Conservation (phyloP, 2,329 filamentous ascomycete genomes). For the Sporothrix schenckii region DNA sequence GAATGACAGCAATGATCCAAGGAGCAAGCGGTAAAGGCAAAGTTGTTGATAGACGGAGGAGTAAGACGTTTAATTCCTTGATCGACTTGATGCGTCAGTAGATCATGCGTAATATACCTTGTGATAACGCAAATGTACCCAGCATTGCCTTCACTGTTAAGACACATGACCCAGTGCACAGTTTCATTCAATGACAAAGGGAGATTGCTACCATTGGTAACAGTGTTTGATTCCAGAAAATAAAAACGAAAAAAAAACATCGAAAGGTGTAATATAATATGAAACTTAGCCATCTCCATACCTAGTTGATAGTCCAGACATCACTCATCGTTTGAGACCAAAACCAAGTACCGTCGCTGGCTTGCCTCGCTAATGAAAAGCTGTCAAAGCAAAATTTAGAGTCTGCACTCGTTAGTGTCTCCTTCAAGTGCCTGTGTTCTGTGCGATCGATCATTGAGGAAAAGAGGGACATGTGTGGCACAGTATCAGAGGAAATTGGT, state of each 20-base stretch:
- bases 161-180: too few species aligned
- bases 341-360: constrained; percentile 5
- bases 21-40: not conserved
- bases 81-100: not conserved
- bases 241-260: not conserved
- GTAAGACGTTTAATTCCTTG: not conserved
- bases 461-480: constrained; percentile 7
- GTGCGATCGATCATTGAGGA: too few species aligned
- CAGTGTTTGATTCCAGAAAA: not conserved
- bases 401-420: not conserved
- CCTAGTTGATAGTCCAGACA: not conserved
- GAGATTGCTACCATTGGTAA: not conserved
- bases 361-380: not conserved
- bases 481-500: constrained; percentile 31
- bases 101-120: constrained; percentile 10
- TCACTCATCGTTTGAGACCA: not conserved
- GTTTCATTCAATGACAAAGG: not conserved
- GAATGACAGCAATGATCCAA: too few species aligned
- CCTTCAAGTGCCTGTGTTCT: not conserved
- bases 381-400: not conserved
- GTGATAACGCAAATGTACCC: not conserved
- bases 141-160: too few species aligned
- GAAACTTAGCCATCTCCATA: not conserved
- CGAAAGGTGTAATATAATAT: too few species aligned
- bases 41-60: not conserved